Percentiles rank a stretch among this genome's conserved stretches.
Evolutionary conservation across 1,284 basidiomycete species (phyloP).

Genomic region (Ceratobasidium papillatum): DNA sequence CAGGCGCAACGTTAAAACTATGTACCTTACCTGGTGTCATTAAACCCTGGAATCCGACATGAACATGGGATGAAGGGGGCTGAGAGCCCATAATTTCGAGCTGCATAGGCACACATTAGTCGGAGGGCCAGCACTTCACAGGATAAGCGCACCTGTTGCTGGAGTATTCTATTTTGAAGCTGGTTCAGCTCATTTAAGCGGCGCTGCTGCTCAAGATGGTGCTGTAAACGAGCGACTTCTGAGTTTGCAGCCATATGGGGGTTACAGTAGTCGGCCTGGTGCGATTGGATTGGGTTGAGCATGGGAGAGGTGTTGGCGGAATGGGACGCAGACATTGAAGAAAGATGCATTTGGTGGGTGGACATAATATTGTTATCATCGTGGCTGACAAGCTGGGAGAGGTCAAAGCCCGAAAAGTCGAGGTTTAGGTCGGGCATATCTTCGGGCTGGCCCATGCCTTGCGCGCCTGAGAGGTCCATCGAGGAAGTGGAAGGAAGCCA

Average conservation of each 20-base stretch:
- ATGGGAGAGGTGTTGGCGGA: conserved; percentile 36
- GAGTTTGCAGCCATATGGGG: conserved; percentile 16
- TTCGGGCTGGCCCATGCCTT: conserved; percentile 5
- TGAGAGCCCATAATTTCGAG: conserved; percentile 30
- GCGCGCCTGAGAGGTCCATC: conserved; percentile 4
- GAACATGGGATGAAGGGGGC: conserved; percentile 35
- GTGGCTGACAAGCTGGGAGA: conserved; percentile 27
- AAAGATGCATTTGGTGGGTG: conserved; percentile 21
- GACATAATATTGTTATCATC: not conserved
- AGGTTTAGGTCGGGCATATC: conserved; percentile 36
- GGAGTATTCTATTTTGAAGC: conserved; percentile 81
- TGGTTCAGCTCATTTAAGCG: conserved; percentile 80
- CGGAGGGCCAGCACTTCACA: conserved; percentile 52
- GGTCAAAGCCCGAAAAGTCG: conserved; percentile 32
- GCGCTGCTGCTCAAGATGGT: conserved; percentile 60
- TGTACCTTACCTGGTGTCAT: conserved; percentile 71
- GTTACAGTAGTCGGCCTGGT: not conserved
- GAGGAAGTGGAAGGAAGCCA: not conserved
- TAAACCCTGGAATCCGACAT: conserved; percentile 62
- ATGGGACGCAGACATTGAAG: conserved; percentile 13
- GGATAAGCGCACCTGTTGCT: conserved; percentile 70
- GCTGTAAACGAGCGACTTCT: conserved; percentile 42
- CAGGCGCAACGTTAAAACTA: conserved; percentile 16
- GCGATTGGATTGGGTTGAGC: conserved; percentile 33
- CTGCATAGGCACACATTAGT: conserved; percentile 67